Evolutionary conservation across 257 asterid species (phyloP).

Genomic region (Knoxia roxburghii): DNA sequence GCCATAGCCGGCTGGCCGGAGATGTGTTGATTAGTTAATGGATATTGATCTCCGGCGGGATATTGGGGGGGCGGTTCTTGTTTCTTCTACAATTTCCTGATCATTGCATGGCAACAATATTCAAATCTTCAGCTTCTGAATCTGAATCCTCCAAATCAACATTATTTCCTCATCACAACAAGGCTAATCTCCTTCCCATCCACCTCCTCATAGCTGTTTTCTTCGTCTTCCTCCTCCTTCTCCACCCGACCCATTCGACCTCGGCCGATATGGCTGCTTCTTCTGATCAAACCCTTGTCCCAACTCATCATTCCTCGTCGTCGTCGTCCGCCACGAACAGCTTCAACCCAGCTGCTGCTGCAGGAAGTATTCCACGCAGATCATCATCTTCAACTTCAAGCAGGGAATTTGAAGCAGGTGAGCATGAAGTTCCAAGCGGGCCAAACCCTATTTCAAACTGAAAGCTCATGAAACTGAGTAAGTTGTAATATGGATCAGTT

Average conservation of each 20-base stretch:
- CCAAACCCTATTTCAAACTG: slow-evolving; percentile 73
- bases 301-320: slow-evolving; percentile 8
- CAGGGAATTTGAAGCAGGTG: slow-evolving; percentile 44
- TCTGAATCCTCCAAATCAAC: neutral
- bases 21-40: slow-evolving; percentile 40
- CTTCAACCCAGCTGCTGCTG: slow-evolving; percentile 3
- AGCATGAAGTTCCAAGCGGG: slow-evolving; percentile 89
- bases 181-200: too few species aligned
- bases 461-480: neutral
- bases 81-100: slow-evolving; percentile 30
- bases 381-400: slow-evolving; percentile 7
- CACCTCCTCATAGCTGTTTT: slow-evolving; percentile 25
- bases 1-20: too few species aligned
- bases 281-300: slow-evolving; percentile 5
- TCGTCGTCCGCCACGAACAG: too few species aligned
- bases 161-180: slow-evolving; percentile 17
- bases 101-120: slow-evolving; percentile 80
- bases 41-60: slow-evolving; percentile 49
- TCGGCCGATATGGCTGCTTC: slow-evolving; percentile 8
- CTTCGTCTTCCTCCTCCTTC: slow-evolving; percentile 27
- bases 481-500: too few species aligned
- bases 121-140: slow-evolving; percentile 20
- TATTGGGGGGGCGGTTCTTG: slow-evolving; percentile 48
- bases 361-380: slow-evolving; percentile 11
- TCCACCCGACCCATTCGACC: slow-evolving; percentile 8